Evolutionary conservation across 495 filamentous ascomycete genomes (phyloP).

Genomic region (Letharia lupina): DNA sequence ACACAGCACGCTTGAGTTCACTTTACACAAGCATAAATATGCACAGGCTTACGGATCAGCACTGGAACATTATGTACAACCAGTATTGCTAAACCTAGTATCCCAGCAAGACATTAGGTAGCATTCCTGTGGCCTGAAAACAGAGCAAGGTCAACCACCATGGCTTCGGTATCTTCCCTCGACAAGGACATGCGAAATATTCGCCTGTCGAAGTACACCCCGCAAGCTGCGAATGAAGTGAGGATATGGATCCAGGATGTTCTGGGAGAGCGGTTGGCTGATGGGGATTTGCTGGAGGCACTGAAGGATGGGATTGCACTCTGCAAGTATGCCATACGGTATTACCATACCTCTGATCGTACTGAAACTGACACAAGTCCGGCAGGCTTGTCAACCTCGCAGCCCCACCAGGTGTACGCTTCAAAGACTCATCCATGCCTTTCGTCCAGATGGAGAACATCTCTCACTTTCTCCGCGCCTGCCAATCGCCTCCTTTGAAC

Average conservation of each 20-base stretch:
- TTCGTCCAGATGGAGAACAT: constrained; percentile 99
- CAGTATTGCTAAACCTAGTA: background rate
- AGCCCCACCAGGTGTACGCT: constrained; percentile 64
- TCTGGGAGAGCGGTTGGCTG: constrained; percentile 61
- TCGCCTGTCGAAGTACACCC: constrained; percentile 90
- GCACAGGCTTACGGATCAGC: background rate
- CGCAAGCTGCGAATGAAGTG: constrained; percentile 79
- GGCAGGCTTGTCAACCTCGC: constrained; percentile 74
- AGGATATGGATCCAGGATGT: constrained; percentile 79
- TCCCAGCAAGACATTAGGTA: background rate
- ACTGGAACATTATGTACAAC: background rate
- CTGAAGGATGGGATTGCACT: constrained; percentile 85
- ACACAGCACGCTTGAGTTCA: background rate
- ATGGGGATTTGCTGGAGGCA: constrained; percentile 69
- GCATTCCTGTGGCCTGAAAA: background rate
- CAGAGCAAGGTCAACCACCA: constrained; percentile 29
- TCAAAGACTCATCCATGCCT: constrained; percentile 82
- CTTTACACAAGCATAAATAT: background rate
- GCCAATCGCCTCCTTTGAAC: constrained; percentile 72
- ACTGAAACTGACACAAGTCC: constrained; percentile 2
- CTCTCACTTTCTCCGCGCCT: constrained; percentile 85
- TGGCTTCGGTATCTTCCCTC: constrained; percentile 91
- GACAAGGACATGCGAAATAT: constrained; percentile 93
- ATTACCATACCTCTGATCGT: background rate
- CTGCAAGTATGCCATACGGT: constrained; percentile 63